Evolutionary conservation across 1,284 basidiomycete species (phyloP), one percentile per base, ranked within the genome.

Genomic region (Phellinidium pouzarii): DNA sequence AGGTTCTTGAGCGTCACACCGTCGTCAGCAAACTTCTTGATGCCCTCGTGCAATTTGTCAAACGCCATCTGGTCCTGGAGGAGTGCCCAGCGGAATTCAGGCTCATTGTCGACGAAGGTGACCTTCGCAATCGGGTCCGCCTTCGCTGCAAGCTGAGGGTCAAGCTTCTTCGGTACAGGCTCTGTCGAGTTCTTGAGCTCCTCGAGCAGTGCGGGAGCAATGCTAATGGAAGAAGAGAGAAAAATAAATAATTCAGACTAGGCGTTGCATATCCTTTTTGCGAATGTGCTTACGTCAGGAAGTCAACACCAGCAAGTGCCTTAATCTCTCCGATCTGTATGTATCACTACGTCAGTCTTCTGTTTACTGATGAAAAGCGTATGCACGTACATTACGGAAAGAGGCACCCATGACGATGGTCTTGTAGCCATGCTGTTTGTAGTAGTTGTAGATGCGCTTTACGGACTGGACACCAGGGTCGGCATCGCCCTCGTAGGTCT

Each of bases 401-500:
- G 93, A 96, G 58, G 95, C 95, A 69, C 95, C 95, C 95, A 99
- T 99, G 70, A 99, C 94, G 70, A 98, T 98, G 62, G 95, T 99
- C 67, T 94, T 93, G 84, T 98, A 98, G 59, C 82, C 81, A 75
- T 99, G 82, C 71, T 96, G 93, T 80, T 99, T 99, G 85, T 98
- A 99, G 79, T 98, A 98, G 79, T 93, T 91, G 84, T 88, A 99
- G 77, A 98, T 99, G 72, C 81, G 87, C 78, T 90, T 86, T 58
- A 99, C 95, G 38, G 92, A 95, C 68, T 83, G 71, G 61, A 99
- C 95, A 79, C 95, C 95, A n/a, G 95, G 95, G 78, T 99, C 95
- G 49, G 84, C 81, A 55, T 90, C 88, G 54, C 89, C 90, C 60
- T 84, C 80, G 76, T 91, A 96, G 66, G 76, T 79, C 75, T 87